Conservation (phyloP, 768 basidiomycete genomes). For the Panaeolus papilionaceus region DNA sequence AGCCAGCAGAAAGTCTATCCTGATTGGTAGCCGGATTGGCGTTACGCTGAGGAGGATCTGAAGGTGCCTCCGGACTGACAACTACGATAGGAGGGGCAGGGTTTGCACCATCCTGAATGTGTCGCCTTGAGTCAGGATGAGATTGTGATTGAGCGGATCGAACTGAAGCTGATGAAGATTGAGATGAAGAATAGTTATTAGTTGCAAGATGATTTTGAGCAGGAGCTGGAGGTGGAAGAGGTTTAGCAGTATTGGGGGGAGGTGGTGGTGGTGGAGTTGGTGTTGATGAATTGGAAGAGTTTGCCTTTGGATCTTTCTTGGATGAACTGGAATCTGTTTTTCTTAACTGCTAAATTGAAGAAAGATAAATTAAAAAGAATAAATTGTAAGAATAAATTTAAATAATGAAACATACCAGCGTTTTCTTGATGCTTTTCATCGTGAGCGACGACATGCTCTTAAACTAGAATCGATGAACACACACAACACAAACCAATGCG, state of each 20-base stretch:
- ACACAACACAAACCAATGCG: constrained; percentile 19
- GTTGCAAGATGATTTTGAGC: constrained; percentile 45
- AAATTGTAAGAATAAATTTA: constrained; percentile 20
- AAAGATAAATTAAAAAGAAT: constrained; percentile 25
- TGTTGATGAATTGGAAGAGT: constrained; percentile 24
- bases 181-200: constrained; percentile 39
- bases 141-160: constrained; percentile 44
- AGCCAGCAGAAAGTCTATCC: constrained; percentile 52
- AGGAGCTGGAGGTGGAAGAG: constrained; percentile 60
- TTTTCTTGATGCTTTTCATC: constrained; percentile 91
- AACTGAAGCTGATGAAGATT: constrained; percentile 46
- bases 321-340: constrained; percentile 67
- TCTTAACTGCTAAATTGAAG: constrained; percentile 56
- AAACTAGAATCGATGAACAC: constrained; percentile 48
- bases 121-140: constrained; percentile 64
- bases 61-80: constrained; percentile 73
- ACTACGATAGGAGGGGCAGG: constrained; percentile 86
- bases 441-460: constrained; percentile 28
- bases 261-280: constrained; percentile 52
- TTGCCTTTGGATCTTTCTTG: constrained; percentile 68
- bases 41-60: constrained; percentile 52
- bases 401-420: constrained; percentile 55
- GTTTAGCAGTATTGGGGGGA: constrained; percentile 70
- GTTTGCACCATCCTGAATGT: constrained; percentile 49
- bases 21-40: constrained; percentile 40